Base-by-base conservation (phyloP, 2,329 filamentous ascomycete genomes). In the Paracoccidioides brasiliensis region DNA sequence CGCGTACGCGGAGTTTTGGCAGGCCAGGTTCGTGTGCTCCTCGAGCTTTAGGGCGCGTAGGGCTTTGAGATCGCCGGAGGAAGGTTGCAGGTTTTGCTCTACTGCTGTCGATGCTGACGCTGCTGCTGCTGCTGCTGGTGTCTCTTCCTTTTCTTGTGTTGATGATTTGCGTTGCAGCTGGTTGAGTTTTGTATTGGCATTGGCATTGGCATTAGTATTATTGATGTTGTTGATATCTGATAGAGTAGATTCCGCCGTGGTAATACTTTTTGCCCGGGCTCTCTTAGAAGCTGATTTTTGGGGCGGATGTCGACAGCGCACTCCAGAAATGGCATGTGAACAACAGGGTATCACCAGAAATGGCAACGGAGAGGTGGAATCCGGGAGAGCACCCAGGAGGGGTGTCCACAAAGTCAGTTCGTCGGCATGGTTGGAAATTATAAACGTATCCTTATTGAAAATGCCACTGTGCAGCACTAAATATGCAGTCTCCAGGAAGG, bases 331-430 rank as follows among this genome's bases (percentile, higher is more conserved):
- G 57, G 86, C 80, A 72, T 97, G 90, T 60, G 88, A 95, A 73
- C 93, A 98, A 74, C 93, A 98, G 1, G 93, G 93, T 46, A 98
- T 95, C 62, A 88, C 86, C 59, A 98, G 82, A 69, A 96, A 98
- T 0, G 90, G 86, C 9, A 85, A 86, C 2, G 80, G 73, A 0
- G 85, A 90, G 14, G 56, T 55, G 0, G 68, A 69, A 54, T 61
- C 64, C 2, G 73, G 66, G 1, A 89, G 74, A 5, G 82, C 80
- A 0, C 88, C 90, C 43, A 98, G 80, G 15, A 97, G 79, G 0
- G 93, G 93, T 0, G 93, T 97, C 93, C 93, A 98, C 0, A 88
- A 82, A 0, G 93, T 98, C 12, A 98, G 79, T 72, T 98, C 90
- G 67, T 98, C 93, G 9, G 91, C 91, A 69, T 98, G 93, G 66